Evolutionary conservation across 257 asterid genomes (phyloP).

Genomic region (Gynochthodes officinalis): DNA sequence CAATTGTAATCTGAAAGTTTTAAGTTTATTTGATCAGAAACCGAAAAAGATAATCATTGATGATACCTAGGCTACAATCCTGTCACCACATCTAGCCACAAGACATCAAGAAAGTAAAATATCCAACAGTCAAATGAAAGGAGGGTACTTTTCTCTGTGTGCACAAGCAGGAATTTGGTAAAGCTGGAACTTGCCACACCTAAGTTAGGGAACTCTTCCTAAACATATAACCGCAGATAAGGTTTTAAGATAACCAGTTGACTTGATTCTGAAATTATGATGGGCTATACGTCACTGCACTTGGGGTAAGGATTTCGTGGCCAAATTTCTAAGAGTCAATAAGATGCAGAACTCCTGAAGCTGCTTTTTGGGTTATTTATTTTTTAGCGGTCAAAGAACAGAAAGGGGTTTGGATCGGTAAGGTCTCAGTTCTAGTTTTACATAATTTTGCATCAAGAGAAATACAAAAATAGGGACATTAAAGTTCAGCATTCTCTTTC

Average conservation of each 20-base stretch:
- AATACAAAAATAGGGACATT: not conserved
- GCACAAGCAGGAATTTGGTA: not conserved
- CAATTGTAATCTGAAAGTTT: slow-evolving; percentile 55
- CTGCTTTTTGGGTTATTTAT: not conserved
- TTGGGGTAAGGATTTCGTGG: not conserved
- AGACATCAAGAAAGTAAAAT: not conserved
- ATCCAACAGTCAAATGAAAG: not conserved
- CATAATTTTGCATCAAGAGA: not conserved
- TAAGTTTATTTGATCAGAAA: slow-evolving; percentile 26
- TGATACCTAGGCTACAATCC: not conserved
- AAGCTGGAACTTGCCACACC: not conserved
- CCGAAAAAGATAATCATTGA: slow-evolving; percentile 13
- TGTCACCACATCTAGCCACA: not conserved
- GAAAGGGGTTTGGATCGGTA: not conserved
- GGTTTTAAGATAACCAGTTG: slow-evolving; percentile 1
- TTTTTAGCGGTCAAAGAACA: not conserved
- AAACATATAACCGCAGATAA: not conserved
- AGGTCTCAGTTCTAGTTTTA: not conserved
- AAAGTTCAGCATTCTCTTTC: not conserved
- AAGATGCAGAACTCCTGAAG: not conserved
- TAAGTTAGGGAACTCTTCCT: not conserved
- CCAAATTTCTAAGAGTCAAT: not conserved
- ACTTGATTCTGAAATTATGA: not conserved
- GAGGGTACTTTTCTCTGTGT: not conserved
- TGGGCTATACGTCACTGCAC: not conserved